Evolutionary conservation across 345 rosid species (phyloP), one percentile per base, ranked within the genome.

Genomic region (Arabis hirsuta): DNA sequence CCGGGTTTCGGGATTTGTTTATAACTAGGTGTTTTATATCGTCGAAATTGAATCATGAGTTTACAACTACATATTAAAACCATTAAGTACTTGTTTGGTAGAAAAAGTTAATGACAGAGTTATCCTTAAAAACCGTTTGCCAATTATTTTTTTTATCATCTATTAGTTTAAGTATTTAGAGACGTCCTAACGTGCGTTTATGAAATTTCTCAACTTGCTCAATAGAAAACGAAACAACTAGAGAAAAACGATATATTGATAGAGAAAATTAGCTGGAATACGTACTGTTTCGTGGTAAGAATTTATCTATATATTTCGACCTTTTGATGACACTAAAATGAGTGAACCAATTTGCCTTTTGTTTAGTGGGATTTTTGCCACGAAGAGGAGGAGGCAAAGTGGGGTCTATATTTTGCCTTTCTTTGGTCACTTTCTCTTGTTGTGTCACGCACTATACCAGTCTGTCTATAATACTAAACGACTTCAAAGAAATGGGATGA

Each of bases 301-400:
- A 22, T 22, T 22, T 1, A 22, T 22, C 24, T 22, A 22, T 22
- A 22, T 16, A 16, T 16, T 22, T 22, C 24, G 24, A 22, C 24
- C 24, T 22, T 22, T 54, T 16, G 71, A 13, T 52, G 58, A 66
- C 58, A 24, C 10, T 65, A 46, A 56, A 46, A 69, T 8, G 46
- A 45, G 55, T 36, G 41, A 34, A 46, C 8, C 73, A 44, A 20
- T 44, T 55, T 27, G 20, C 22, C 5, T 55, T 54, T 16, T 12
- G 53, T 19, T 55, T 55, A 13, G 41, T 42, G 45, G 36, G 36
- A 10, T 11, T 53, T 67, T 54, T 42, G 9, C 44, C 43, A 55
- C 9, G 20, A 19, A 55, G 31, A 16, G 61, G 1, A 52, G 34
- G 47, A 43, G 20, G 44, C 44, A 29, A 55, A 16, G 44, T 44